Evolutionary conservation across 2,329 filamentous ascomycete genomes (phyloP), one percentile per base, ranked within the genome.

Genomic region (Pseudocercospora macadamiae): DNA sequence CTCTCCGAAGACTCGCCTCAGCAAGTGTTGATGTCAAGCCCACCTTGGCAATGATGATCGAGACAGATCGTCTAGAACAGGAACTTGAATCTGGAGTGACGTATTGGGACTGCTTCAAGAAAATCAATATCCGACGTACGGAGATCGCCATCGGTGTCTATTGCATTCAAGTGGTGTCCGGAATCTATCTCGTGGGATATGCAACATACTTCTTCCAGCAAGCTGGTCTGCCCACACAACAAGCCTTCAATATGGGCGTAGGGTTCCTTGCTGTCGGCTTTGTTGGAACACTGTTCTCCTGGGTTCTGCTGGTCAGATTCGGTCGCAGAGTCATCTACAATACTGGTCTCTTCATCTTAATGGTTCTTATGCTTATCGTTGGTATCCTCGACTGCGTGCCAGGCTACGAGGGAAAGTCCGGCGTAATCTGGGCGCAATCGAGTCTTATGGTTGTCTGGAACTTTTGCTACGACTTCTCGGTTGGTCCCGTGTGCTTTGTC

Each of bases 121-220:
- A 71, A 19, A 70, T 74, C 26, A 78, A 80, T 55, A 64, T 74
- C 3, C 64, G 77, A 2, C 74, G 79, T 3, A 80, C 78, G 0
- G 72, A 74, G 26, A 79, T 80, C 36, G 75, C 76, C 0, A 66
- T 76, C 34, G 74, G 75, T 6, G 77, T 77, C 16, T 80, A 77
- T 60, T 69, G 72, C 25, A 76, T 76, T 49, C 77, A 80, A 57
- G 74, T 77, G 54, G 63, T 79, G 3, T 74, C 73, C n/a, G 77
- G 76, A 1, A 74, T 77, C 42, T 75, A 71, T 53, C 65, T 80
- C 53, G 74, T 79, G 5, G 76, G 76, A 26, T 79, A 77, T 64
- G 73, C 74, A 4, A 79, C 75, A 3, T 81, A 81, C 66, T 81
- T 81, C 71, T 80, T 81, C 69, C 68, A 79, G 49, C 74, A 74